Percentiles rank a stretch among this genome's conserved stretches.
Conservation (phyloP, 2,329 filamentous ascomycete species). For the Diplocarpon rosae region DNA sequence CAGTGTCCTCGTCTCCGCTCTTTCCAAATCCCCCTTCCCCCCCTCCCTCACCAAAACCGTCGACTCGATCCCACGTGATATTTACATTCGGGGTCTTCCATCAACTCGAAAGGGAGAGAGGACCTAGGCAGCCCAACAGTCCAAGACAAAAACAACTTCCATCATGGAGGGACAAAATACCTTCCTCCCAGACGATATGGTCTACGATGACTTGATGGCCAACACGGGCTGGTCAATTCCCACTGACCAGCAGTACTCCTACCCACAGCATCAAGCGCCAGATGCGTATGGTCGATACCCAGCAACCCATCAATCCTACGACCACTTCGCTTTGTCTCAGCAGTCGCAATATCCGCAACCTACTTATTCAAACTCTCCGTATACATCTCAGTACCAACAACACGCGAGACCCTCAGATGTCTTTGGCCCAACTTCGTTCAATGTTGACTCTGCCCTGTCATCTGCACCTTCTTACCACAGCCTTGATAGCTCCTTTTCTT, state of each 20-base stretch:
- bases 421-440: constrained; percentile 17
- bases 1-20: too few relatives aligned
- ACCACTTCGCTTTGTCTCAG: constrained; percentile 20
- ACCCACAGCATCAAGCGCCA: constrained; percentile 9
- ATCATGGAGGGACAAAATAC: constrained; percentile 23
- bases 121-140: too few relatives aligned
- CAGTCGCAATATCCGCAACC: constrained; percentile 18
- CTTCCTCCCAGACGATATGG: constrained; percentile 20
- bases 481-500: constrained; percentile 21
- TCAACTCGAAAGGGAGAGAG: background rate
- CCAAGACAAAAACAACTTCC: background rate
- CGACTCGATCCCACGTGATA: constrained; percentile 7
- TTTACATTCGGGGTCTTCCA: background rate
- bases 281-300: constrained; percentile 19
- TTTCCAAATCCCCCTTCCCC: too few relatives aligned
- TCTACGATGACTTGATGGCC: constrained; percentile 23
- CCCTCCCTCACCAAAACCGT: too few relatives aligned
- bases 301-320: constrained; percentile 12
- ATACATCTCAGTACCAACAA: constrained; percentile 23
- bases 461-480: constrained; percentile 15
- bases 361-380: constrained; percentile 22
- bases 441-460: constrained; percentile 22
- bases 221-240: constrained; percentile 17
- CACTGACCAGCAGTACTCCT: constrained; percentile 16
- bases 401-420: constrained; percentile 19